Evolutionary conservation across 306 rosid genomes (phyloP).

Genomic region (Echinosophora koreensis): DNA sequence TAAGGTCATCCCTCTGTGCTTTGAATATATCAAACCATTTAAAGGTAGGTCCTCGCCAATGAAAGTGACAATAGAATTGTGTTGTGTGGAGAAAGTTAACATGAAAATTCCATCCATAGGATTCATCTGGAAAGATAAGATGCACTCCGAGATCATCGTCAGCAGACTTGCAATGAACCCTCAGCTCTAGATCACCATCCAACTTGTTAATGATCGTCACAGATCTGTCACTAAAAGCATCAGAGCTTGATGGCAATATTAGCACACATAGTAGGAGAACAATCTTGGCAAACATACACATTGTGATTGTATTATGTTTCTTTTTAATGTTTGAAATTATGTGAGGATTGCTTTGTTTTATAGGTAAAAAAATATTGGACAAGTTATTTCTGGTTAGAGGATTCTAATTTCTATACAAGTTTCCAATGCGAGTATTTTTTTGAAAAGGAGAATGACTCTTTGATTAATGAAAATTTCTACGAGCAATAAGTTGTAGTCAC

Average conservation of each 20-base stretch:
- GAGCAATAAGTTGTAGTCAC: too few relatives aligned
- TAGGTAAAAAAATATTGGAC: too few relatives aligned
- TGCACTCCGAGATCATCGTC: constrained; percentile 10
- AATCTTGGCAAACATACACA: neutral
- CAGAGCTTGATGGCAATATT: neutral
- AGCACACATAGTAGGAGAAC: neutral
- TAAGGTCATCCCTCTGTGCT: too few relatives aligned
- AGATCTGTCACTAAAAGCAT: neutral
- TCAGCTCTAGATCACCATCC: neutral
- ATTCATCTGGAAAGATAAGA: neutral
- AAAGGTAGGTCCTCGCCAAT: neutral
- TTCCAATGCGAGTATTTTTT: too few relatives aligned
- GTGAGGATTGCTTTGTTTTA: too few relatives aligned
- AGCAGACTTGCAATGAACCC: neutral
- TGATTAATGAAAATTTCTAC: too few relatives aligned
- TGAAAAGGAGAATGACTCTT: too few relatives aligned
- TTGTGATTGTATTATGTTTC: neutral
- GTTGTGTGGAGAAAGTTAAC: neutral
- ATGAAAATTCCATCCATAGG: neutral
- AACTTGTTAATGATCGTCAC: neutral
- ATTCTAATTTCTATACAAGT: too few relatives aligned
- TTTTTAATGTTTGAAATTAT: too few relatives aligned
- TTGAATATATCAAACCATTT: neutral
- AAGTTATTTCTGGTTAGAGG: too few relatives aligned
- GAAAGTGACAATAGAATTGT: neutral